Evolutionary conservation across 1,284 basidiomycete species (phyloP).

Genomic region (Hypsizygus ulmarius): DNA sequence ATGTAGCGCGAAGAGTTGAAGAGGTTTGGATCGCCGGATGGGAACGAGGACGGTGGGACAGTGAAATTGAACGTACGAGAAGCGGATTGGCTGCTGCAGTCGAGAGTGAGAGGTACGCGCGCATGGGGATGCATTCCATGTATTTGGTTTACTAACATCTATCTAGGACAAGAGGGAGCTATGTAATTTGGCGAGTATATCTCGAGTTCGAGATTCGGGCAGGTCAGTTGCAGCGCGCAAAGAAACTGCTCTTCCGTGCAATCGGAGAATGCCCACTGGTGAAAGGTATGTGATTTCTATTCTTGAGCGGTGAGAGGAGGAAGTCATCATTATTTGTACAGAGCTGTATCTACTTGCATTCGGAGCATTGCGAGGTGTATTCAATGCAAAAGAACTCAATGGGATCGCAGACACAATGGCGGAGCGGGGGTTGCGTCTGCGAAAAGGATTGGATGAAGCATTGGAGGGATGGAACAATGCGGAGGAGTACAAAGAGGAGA

Average conservation of each 20-base stretch:
- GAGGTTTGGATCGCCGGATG: conserved; percentile 79
- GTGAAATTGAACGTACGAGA: conserved; percentile 68
- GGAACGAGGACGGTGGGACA: conserved; percentile 68
- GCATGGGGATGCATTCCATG: background rate
- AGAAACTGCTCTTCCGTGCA: conserved; percentile 77
- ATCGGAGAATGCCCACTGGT: conserved; percentile 77
- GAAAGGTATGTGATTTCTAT: conserved; percentile 56
- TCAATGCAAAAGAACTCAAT: conserved; percentile 66
- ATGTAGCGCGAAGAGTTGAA: conserved; percentile 53
- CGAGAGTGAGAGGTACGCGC: conserved; percentile 62
- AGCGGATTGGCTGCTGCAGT: conserved; percentile 59
- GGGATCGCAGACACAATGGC: conserved; percentile 75
- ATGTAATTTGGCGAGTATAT: conserved; percentile 75
- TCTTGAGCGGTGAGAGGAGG: conserved; percentile 12
- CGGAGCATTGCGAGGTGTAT: conserved; percentile 66
- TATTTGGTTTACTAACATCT: conserved; percentile 17
- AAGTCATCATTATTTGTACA: conserved; percentile 30
- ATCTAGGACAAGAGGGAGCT: conserved; percentile 63
- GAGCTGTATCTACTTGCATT: conserved; percentile 88
- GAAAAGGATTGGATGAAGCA: conserved; percentile 64
- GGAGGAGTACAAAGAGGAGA: conserved; percentile 29
- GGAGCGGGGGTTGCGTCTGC: conserved; percentile 76
- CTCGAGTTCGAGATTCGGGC: conserved; percentile 81
- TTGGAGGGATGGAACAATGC: conserved; percentile 41
- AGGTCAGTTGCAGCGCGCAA: conserved; percentile 62